Conservation (phyloP, 169 alveolate genomes). For the Eimeria sp. region DNA sequence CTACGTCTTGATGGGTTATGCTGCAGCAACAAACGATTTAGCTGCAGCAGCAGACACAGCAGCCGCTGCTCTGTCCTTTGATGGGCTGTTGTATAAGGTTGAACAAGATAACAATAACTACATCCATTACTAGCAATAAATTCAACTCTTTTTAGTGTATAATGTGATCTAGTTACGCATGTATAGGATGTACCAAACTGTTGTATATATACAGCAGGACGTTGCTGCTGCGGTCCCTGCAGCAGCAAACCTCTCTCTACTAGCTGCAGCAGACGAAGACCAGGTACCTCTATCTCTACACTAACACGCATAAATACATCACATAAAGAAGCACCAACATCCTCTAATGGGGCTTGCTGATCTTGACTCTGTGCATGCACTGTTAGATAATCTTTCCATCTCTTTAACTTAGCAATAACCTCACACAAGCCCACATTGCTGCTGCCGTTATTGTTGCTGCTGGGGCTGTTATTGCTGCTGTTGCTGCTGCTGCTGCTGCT, state of each 20-base stretch:
- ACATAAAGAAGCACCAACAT: conserved; percentile 85
- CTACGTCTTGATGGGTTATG: conserved; percentile 85
- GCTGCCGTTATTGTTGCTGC: neutral
- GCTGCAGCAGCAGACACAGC: conserved; percentile 84
- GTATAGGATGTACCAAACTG: conserved; percentile 81
- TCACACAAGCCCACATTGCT: conserved; percentile 72
- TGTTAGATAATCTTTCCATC: conserved; percentile 87
- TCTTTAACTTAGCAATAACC: conserved; percentile 85
- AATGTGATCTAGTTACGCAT: conserved; percentile 83
- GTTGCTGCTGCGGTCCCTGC: neutral
- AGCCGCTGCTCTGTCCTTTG: conserved; percentile 88
- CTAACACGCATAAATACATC: conserved; percentile 85
- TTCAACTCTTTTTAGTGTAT: conserved; percentile 86
- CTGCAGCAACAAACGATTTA: conserved; percentile 82
- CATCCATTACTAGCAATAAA: conserved; percentile 85
- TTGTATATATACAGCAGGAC: conserved; percentile 83
- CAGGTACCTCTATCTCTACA: conserved; percentile 87
- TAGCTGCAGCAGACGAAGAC: conserved; percentile 72
- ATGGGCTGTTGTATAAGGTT: conserved; percentile 87
- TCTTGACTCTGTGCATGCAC: conserved; percentile 53
- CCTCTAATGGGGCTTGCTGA: conserved; percentile 80
- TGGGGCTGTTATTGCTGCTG: too few species aligned
- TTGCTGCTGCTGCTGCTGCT: conserved; percentile 43
- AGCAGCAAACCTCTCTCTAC: neutral
- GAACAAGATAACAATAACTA: conserved; percentile 85